These are phyloP conservation scores for Silene latifolia DNA, from an alignment of 148 eudicot species.

Conservation along the genomic window DNA sequence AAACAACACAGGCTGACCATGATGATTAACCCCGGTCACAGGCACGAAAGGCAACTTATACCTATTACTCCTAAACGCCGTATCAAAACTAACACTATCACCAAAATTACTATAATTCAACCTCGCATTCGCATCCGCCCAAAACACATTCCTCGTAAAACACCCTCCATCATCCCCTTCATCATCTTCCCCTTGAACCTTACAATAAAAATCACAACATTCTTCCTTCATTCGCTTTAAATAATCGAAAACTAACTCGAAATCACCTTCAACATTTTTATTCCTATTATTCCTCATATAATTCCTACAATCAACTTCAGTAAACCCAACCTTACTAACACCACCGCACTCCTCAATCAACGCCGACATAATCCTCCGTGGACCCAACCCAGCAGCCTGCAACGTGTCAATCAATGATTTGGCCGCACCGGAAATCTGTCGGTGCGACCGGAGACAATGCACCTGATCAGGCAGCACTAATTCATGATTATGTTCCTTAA, in stretches of 20 bases:
- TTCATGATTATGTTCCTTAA: constrained; percentile 57
- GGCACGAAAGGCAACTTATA: constrained; percentile 58
- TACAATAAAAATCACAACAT: constrained; percentile 33
- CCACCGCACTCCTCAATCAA: constrained; percentile 57
- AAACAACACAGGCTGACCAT: constrained; percentile 58
- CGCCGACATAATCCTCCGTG: constrained; percentile 52
- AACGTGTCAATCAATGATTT: constrained; percentile 51
- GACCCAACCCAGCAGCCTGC: constrained; percentile 53
- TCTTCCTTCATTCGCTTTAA: constrained; percentile 38
- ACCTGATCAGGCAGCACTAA: constrained; percentile 51
- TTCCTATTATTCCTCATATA: constrained; percentile 43
- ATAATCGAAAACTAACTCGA: constrained; percentile 42
- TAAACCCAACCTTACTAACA: constrained; percentile 56
- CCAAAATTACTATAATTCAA: constrained; percentile 46
- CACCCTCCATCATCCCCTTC: constrained; percentile 7
- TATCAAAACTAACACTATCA: constrained; percentile 53
- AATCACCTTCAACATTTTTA: constrained; percentile 41
- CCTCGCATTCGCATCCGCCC: constrained; percentile 43
- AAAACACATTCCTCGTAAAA: constrained; percentile 42
- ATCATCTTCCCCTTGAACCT: constrained; percentile 33
- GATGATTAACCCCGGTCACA: constrained; percentile 49
- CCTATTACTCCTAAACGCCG: constrained; percentile 55
- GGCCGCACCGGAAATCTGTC: constrained; percentile 53
- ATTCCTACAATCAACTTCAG: constrained; percentile 61
- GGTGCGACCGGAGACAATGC: constrained; percentile 46